Evolutionary conservation across 441 rosid species (phyloP).

Genomic region (Codiaeum variegatum): DNA sequence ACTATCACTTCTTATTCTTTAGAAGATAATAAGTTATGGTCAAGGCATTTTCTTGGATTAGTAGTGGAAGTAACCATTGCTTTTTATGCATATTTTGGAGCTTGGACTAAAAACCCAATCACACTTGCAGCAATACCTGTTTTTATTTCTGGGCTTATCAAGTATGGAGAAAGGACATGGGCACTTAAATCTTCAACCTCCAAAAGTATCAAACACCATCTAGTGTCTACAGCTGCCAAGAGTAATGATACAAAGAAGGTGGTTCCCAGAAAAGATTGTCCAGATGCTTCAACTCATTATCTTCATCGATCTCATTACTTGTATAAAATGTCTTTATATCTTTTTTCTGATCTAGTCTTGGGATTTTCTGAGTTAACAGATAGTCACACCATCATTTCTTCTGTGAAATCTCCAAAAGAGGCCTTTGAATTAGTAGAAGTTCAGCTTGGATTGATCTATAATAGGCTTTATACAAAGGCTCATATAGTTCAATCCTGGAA

Average conservation of each 20-base stretch:
- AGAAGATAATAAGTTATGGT: background rate
- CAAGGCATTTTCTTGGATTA: background rate
- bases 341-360: constrained; percentile 10
- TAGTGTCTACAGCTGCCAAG: background rate
- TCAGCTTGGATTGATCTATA: constrained; percentile 27
- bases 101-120: background rate
- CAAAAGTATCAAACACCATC: background rate
- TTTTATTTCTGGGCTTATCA: background rate
- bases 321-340: background rate
- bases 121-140: background rate
- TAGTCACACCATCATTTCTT: background rate
- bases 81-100: background rate
- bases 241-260: background rate
- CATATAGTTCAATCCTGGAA: background rate
- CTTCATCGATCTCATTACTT: constrained; percentile 8
- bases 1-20: constrained; percentile 5
- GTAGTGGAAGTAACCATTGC: background rate
- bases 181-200: background rate
- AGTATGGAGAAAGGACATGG: constrained; percentile 3
- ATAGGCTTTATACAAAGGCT: constrained; percentile 25
- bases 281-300: background rate
- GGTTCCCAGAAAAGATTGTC: background rate
- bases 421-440: constrained; percentile 26
- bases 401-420: background rate
- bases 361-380: background rate